Percentiles rank a stretch among this genome's conserved stretches.
Conservation (phyloP, 2,329 filamentous ascomycete species). For the Dissoconium aciculare region DNA sequence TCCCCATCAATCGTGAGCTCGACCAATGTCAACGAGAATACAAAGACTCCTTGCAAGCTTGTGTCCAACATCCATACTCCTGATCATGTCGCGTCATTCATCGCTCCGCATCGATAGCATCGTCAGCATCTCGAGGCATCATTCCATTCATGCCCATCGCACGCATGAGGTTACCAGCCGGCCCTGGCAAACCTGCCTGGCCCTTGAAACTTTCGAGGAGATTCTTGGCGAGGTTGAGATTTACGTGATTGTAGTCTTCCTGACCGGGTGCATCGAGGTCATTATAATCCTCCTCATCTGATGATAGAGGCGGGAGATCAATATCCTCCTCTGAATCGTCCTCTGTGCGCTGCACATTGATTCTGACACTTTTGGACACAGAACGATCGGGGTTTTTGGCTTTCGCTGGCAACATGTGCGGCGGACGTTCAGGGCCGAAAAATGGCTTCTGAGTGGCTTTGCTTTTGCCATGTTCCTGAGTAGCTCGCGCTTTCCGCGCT, state of each 20-base stretch:
- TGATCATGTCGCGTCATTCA: too few species aligned
- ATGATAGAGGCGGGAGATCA: conserved; percentile 31
- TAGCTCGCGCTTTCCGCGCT: conserved; percentile 36
- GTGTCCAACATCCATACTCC: too few species aligned
- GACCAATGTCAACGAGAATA: too few species aligned
- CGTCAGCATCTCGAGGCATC: conserved; percentile 64
- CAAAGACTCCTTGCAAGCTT: too few species aligned
- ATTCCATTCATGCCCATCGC: conserved; percentile 59
- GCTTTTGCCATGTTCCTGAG: neutral
- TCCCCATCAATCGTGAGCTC: too few species aligned
- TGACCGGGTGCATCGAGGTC: conserved; percentile 30
- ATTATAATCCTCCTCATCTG: conserved; percentile 20
- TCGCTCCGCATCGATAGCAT: too few species aligned
- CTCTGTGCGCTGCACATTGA: too few species aligned
- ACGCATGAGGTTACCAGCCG: conserved; percentile 71
- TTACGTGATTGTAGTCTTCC: conserved; percentile 51
- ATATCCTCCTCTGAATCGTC: conserved; percentile 21
- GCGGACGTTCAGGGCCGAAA: conserved; percentile 21
- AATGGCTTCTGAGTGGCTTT: conserved; percentile 8
- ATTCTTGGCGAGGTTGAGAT: conserved; percentile 81
- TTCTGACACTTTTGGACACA: too few species aligned
- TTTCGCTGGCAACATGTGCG: conserved; percentile 9
- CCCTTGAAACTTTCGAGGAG: conserved; percentile 84
- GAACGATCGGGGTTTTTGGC: neutral
- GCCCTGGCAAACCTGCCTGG: conserved; percentile 72